Percentiles rank a stretch among this genome's conserved stretches.
Evolutionary conservation across 352 stramenopile genomes (phyloP).

Genomic region (Globisporangium solare): DNA sequence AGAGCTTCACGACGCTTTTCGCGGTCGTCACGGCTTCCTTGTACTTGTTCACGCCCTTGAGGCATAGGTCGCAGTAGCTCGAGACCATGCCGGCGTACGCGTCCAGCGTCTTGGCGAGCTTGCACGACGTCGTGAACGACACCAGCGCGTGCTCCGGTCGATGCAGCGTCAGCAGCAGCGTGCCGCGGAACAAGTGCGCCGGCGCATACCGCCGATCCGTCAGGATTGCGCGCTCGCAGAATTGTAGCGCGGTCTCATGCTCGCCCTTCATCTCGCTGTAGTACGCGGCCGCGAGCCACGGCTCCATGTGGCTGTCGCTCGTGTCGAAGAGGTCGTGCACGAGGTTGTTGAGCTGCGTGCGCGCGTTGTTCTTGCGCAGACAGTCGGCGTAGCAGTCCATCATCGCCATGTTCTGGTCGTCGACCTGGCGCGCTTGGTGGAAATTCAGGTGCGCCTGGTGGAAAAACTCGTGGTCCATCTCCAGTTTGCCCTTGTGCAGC

Average conservation of each 20-base stretch:
- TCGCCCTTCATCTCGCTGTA: conserved; percentile 75
- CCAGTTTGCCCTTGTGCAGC: conserved; percentile 43
- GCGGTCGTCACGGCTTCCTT: conserved; percentile 69
- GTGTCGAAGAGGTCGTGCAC: conserved; percentile 69
- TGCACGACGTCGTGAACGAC: conserved; percentile 59
- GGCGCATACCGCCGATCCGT: conserved; percentile 34
- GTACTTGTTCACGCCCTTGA: conserved; percentile 60
- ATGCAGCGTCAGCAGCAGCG: conserved; percentile 52
- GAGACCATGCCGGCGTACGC: conserved; percentile 70
- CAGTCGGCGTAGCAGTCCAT: conserved; percentile 72
- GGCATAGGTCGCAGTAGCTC: conserved; percentile 67
- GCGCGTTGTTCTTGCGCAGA: conserved; percentile 39
- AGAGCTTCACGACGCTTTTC: conserved; percentile 64
- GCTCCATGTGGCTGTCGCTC: conserved; percentile 41
- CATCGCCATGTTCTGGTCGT: conserved; percentile 50
- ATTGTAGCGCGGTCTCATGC: conserved; percentile 59
- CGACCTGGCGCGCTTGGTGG: conserved; percentile 49
- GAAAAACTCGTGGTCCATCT: conserved; percentile 59
- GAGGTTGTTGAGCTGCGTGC: conserved; percentile 54
- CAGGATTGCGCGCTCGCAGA: conserved; percentile 60
- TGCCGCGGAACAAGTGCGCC: conserved; percentile 55
- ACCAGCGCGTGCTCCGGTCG: conserved; percentile 60
- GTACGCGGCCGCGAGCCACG: conserved; percentile 73
- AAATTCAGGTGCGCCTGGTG: conserved; percentile 55
- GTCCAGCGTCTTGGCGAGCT: conserved; percentile 55